Base-by-base conservation (phyloP, 305 asterid genomes). In the Fraxinus floribunda region DNA sequence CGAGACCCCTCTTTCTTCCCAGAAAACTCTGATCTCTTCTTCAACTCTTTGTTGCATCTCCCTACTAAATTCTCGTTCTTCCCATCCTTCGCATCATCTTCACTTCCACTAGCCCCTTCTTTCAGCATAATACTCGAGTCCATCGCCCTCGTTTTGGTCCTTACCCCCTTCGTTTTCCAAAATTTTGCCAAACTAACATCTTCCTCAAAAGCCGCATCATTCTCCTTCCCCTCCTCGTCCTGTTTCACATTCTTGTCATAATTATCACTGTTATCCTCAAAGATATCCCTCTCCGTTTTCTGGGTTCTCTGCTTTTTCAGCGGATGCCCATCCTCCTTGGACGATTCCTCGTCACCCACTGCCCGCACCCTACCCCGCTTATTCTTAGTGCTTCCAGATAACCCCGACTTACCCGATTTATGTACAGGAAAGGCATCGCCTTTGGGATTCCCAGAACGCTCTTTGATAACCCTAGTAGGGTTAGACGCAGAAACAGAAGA, bases 231-330 rank as follows among this genome's bases (percentile, higher is more conserved):
- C 52, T 64, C 41, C 35, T n/a, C 79, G 26, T 66, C 83, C 13
- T 36, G 68, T 32, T 78, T 52, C 30, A 64, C 29, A 18, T 78
- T 78, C 78, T 62, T 78, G 39, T 57, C 84, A 81, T 64, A 66
- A 57, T 66, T 20, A 39, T 70, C 82, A 68, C 49, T 79, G 22
- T 32, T 22, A 80, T 76, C 30, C 52, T 70, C 81, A 72, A 0
- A 55, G 7, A 24, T 29, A 55, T 79, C 83, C 85, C 35, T 76
- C 74, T 75, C 84, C 57, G 20, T 74, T 71, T 35, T 79, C 83
- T 22, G 36, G 44, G 16, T 60, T 44, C 41, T 44, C 79, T 13
- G 49, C 41, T 75, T 77, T 66, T 81, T 72, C 79, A 16, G 20
- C 46, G 2, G 78, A 55, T 30, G 68, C 49, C 34, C 82, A 64